Conservation (phyloP, 2,329 filamentous ascomycete genomes). For the Aphanocladium album region DNA sequence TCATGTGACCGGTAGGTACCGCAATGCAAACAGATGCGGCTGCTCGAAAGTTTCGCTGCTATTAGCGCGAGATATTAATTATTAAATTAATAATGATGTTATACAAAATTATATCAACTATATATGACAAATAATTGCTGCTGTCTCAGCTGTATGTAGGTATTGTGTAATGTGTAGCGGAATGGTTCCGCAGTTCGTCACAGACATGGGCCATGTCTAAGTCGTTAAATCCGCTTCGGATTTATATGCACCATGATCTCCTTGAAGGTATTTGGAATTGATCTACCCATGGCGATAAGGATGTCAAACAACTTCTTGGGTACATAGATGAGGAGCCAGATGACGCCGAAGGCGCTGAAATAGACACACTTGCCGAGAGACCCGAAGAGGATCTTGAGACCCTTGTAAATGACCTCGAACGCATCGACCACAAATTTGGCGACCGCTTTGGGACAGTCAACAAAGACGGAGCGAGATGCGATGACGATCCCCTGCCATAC, state of each 20-base stretch:
- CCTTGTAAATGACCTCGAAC: constrained; percentile 21
- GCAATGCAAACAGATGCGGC: not conserved
- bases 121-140: not conserved
- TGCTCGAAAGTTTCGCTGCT: not conserved
- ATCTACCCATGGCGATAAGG: constrained; percentile 25
- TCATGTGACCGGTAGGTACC: not conserved
- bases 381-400: constrained; percentile 28
- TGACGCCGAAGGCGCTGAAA: constrained; percentile 20
- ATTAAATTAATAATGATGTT: not conserved
- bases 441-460: constrained; percentile 25
- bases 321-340: constrained; percentile 29
- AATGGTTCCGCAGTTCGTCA: not conserved
- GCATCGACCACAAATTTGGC: constrained; percentile 21
- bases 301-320: constrained; percentile 30
- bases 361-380: constrained; percentile 24
- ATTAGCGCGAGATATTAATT: not conserved
- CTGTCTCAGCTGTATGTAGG: not conserved
- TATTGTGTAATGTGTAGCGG: not conserved
- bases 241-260: constrained; percentile 33
- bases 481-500: constrained; percentile 31
- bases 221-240: constrained; percentile 27
- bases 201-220: not conserved
- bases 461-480: constrained; percentile 27
- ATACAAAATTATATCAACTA: not conserved
- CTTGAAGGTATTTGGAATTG: constrained; percentile 26